Conservation (phyloP, 1,139 yeast genomes). For the Wickerhamiella pararugosa region DNA sequence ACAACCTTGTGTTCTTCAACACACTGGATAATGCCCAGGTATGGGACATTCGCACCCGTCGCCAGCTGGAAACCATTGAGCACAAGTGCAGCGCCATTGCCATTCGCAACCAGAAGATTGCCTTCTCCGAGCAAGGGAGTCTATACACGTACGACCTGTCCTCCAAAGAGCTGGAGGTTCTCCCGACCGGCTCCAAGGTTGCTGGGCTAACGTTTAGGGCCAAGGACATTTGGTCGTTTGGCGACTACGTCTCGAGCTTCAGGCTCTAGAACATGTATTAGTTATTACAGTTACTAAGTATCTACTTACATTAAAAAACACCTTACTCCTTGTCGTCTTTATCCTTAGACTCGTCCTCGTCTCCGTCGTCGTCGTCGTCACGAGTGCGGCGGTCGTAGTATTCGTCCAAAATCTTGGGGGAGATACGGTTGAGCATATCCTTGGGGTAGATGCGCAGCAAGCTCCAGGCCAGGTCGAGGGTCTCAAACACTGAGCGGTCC, state of each 20-base stretch:
- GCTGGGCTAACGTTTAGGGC: background rate
- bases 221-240: conserved; percentile 9
- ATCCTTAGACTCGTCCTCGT: conserved; percentile 19
- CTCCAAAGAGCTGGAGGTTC: background rate
- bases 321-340: conserved; percentile 14
- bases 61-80: no score
- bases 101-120: background rate
- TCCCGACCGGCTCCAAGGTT: no score
- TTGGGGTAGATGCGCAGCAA: conserved; percentile 95
- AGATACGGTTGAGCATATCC: conserved; percentile 95
- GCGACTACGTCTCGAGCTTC: conserved; percentile 1
- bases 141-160: conserved; percentile 16
- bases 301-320: no score
- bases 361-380: conserved; percentile 28
- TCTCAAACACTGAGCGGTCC: conserved; percentile 84
- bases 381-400: conserved; percentile 71
- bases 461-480: conserved; percentile 97
- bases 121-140: conserved; percentile 30
- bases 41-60: no score
- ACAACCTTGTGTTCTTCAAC: no score
- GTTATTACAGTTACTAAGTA: conserved; percentile 6
- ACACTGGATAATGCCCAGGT: no score
- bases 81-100: background rate
- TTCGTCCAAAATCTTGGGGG: conserved; percentile 90
- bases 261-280: background rate